Base-by-base conservation (phyloP, 179 eudicot species). In the Silene noctiflora region DNA sequence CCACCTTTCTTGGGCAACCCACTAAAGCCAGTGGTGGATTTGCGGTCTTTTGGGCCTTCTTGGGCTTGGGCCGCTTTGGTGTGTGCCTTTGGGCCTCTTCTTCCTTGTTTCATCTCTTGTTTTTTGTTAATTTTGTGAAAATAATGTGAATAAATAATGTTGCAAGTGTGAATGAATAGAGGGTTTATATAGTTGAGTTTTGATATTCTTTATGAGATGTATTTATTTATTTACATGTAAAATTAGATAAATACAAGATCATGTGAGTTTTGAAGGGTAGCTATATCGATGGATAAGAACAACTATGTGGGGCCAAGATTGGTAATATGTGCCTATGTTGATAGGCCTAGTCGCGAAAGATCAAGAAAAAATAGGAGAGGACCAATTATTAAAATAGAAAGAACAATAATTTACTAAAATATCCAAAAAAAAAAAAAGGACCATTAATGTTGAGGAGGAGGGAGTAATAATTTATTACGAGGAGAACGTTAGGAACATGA, bases 1-100 rank as follows among this genome's bases (percentile, higher is more conserved):
- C 97, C 97, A 12, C 93, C 93, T 60, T 90, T 92, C 86, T 92
- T 92, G 12, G 97, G 93, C 4, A 84, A 80, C 11, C 97, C 97
- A 25, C 9, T 82, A 70, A 86, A 25, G 6, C 91, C 97, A 29
- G 83, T 71, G n/a, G 84, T 80, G 0, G 97, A 92, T 74, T 83
- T 89, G 33, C 95, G 78, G 25, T 90, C 95, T 67, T 75, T 88
- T 14, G 81, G 81, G 55, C 48, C 74, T 8, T 78, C 88, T 17
- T 81, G 84, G 60, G 84, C 84, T 39, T 81, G 84, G 60, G 85
- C 83, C 31, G 68, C 46, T 71, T 81, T 86, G 4, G 83, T 81
- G 33, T 73, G 82, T 69, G 80, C 77, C 61, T 87, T 86, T 44
- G 80, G 67, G 13, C 86, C 80, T 77, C 84, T 90, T 13, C 89